Evolutionary conservation across 441 rosid genomes (phyloP), one percentile per base, ranked within the genome.

Genomic region (Populus tomentosa): DNA sequence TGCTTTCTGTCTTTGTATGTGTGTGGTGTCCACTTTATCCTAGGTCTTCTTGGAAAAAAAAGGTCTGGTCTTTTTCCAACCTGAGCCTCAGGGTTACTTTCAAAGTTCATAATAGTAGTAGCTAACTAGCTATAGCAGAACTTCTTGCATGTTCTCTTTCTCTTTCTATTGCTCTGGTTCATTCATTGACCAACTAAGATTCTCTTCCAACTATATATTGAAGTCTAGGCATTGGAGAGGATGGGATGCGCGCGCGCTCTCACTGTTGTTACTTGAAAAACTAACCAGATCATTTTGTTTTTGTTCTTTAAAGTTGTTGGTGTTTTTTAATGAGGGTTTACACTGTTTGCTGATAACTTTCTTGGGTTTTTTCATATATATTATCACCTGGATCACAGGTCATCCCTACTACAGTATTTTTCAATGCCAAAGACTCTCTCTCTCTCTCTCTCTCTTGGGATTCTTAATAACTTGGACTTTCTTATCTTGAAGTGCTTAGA

Each of bases 31-130:
- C 53, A 59, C 78, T 33, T 68, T 76, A 56, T 76, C 63, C 23
- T 56, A 33, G 73, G 35, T 69, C 74, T 83, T 82, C 86, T 85
- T 81, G 85, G 88, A 56, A 86, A 87, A 87, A 89, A 82, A 28
- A 70, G 70, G 85, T 83, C 80, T 69, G 73, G 86, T 86, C 88
- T 74, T 80, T 86, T 74, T 84, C 88, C 74, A 21, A 67, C 61
- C 66, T 40, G 46, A 38, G 42, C 59, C 77, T 76, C 72, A 66
- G 79, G 81, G 75, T 77, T 73, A 70, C 59, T 28, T 61, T 46
- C 21, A 16, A 40, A 32, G 56, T 71, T 71, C 70, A 33, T 20
- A 66, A 9, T 11, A 32, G 65, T 67, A 26, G 1, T 10, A n/a
- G 8, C 62, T 28, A 67, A 26, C 0, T 10, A n/a, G 8, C 62